These are phyloP conservation scores for Athelia psychrophila DNA, from an alignment of 1,284 basidiomycete species.

Conservation along the genomic window DNA sequence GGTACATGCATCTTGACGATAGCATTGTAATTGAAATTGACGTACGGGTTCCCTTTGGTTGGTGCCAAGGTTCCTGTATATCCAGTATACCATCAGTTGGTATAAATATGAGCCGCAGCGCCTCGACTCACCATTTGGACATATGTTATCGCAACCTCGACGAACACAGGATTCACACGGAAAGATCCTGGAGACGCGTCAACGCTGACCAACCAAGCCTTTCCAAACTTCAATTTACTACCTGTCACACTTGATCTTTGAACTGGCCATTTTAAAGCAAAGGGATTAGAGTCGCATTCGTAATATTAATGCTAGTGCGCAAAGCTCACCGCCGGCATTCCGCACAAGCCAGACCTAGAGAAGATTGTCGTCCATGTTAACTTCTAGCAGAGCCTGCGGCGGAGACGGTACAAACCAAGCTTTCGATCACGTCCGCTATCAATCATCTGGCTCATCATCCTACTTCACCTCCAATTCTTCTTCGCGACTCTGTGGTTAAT, in stretches of 20 bases:
- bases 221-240: conserved; percentile 36
- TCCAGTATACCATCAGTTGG: not conserved
- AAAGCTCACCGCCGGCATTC: not conserved
- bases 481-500: no score
- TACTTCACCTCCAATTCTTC: no score
- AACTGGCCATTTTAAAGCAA: no score
- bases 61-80: conserved; percentile 43
- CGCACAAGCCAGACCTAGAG: not conserved
- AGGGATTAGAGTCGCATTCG: no score
- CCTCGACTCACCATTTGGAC: conserved; percentile 40
- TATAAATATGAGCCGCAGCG: no score
- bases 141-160: conserved; percentile 49
- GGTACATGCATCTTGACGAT: conserved; percentile 1
- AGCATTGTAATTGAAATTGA: not conserved
- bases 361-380: no score
- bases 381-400: no score
- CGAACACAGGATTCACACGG: conserved; percentile 50
- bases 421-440: no score
- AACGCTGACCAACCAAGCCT: conserved; percentile 29
- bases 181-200: conserved; percentile 31
- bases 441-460: no score
- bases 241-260: conserved; percentile 55
- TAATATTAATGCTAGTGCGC: no score
- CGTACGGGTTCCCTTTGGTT: conserved; percentile 55
- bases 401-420: no score